A percentile compares a stretch with the other conserved stretches of the same genome.
Conservation (phyloP, 805 yeast genomes). For the Saturnispora sanitii region DNA sequence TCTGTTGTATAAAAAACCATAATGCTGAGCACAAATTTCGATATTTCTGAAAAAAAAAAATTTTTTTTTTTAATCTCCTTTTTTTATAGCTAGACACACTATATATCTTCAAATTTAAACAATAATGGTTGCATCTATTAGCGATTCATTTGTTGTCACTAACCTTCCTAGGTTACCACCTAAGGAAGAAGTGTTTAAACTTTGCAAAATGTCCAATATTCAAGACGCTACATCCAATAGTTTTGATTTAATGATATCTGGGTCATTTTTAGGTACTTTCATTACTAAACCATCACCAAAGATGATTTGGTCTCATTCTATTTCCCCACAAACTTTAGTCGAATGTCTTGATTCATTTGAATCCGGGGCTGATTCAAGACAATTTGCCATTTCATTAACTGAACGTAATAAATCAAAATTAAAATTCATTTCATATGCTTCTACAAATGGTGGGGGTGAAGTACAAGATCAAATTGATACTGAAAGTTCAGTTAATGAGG, state of each 20-base stretch:
- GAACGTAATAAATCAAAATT: constrained; percentile 28
- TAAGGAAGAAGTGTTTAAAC: constrained; percentile 14
- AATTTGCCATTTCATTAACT: constrained; percentile 27
- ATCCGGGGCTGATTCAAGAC: constrained; percentile 18
- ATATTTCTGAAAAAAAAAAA: neutral
- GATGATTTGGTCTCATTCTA: constrained; percentile 44
- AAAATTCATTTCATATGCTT: constrained; percentile 22
- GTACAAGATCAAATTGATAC: constrained; percentile 3
- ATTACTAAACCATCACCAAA: constrained; percentile 49
- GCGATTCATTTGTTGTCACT: constrained; percentile 27
- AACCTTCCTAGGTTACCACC: constrained; percentile 26
- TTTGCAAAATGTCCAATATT: constrained; percentile 22
- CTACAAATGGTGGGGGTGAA: constrained; percentile 3
- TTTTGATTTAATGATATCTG: constrained; percentile 45
- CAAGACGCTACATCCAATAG: constrained; percentile 24
- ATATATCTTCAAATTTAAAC: neutral
- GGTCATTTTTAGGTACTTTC: constrained; percentile 42
- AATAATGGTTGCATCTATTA: constrained; percentile 18
- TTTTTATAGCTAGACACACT: neutral
- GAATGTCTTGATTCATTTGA: constrained; percentile 32
- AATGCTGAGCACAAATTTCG: neutral
- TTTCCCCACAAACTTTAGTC: constrained; percentile 38
- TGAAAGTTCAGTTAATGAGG: constrained; percentile 23
- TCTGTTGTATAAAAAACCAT: neutral
- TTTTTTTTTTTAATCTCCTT: neutral